Evolutionary conservation across 768 basidiomycete species (phyloP).

Genomic region (Agaricus blazei): DNA sequence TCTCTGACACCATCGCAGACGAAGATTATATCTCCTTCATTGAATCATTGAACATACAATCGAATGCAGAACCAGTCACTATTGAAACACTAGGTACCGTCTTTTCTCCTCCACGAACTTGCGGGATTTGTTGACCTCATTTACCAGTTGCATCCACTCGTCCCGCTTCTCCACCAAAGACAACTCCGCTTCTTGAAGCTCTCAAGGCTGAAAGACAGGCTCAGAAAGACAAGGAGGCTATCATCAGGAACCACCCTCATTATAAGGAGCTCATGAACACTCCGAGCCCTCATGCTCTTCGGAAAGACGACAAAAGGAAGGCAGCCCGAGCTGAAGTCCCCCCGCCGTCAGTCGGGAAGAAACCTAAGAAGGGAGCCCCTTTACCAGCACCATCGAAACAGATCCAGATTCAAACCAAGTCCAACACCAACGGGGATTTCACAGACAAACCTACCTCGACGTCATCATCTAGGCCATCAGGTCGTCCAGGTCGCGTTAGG

Average conservation of each 20-base stretch:
- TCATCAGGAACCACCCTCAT: slow-evolving; percentile 67
- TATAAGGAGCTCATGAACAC: slow-evolving; percentile 48
- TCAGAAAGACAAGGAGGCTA: slow-evolving; percentile 68
- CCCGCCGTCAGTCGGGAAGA: slow-evolving; percentile 11
- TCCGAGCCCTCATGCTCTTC: slow-evolving; percentile 15
- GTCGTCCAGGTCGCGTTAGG: slow-evolving; percentile 6
- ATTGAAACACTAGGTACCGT: slow-evolving; percentile 60
- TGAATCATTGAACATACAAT: slow-evolving; percentile 55
- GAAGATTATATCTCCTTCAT: slow-evolving; percentile 83
- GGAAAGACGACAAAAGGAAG: slow-evolving; percentile 34
- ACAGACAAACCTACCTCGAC: slow-evolving; percentile 7
- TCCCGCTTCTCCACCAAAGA: slow-evolving; percentile 59
- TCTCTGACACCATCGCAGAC: slow-evolving; percentile 36
- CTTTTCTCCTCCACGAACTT: not conserved
- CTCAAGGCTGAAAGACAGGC: slow-evolving; percentile 80
- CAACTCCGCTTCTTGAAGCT: slow-evolving; percentile 90
- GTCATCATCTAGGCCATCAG: slow-evolving; percentile 8
- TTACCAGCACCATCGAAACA: slow-evolving; percentile 7
- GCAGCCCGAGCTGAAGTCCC: slow-evolving; percentile 18
- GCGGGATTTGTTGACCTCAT: slow-evolving; percentile 1
- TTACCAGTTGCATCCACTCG: slow-evolving; percentile 59
- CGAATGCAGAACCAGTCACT: slow-evolving; percentile 49
- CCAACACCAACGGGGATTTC: slow-evolving; percentile 3
- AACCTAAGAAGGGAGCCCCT: slow-evolving; percentile 17
- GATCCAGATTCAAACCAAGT: slow-evolving; percentile 10